phyloP scores from a whole-genome alignment of 2,329 filamentous ascomycete genomes.

The Chrysoporthe deuterocubensis region DNA sequence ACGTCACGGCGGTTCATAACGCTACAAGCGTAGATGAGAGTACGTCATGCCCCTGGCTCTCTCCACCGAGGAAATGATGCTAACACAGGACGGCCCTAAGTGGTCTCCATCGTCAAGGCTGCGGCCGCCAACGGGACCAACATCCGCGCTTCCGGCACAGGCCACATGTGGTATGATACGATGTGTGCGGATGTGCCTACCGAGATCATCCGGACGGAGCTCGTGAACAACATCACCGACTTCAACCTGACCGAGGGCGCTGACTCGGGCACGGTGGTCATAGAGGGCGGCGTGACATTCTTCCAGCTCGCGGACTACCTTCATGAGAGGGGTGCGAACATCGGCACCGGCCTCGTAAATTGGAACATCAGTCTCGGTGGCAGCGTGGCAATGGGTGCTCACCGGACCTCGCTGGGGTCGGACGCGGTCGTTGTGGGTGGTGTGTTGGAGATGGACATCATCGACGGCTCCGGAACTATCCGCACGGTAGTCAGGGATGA shows the following conservation, averaged over 20 bases:
- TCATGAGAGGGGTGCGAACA: slow-evolving; percentile 49
- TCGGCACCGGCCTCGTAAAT: slow-evolving; percentile 56
- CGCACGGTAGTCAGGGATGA: slow-evolving; percentile 47
- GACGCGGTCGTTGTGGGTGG: slow-evolving; percentile 55
- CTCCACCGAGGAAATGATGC: not conserved
- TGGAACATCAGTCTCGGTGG: slow-evolving; percentile 59
- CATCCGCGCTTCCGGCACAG: slow-evolving; percentile 53
- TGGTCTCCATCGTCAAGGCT: slow-evolving; percentile 44
- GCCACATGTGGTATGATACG: slow-evolving; percentile 58
- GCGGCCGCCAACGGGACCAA: slow-evolving; percentile 44
- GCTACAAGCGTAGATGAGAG: slow-evolving; percentile 49
- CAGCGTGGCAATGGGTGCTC: slow-evolving; percentile 56
- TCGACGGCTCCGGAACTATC: slow-evolving; percentile 51
- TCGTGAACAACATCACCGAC: slow-evolving; percentile 66
- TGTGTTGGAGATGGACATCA: slow-evolving; percentile 52
- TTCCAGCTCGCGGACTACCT: slow-evolving; percentile 55
- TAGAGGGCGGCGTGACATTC: slow-evolving; percentile 57
- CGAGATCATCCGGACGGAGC: slow-evolving; percentile 51
- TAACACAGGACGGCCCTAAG: slow-evolving; percentile 10
- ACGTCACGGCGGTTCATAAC: slow-evolving; percentile 50
- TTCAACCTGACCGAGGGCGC: slow-evolving; percentile 44
- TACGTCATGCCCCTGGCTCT: slow-evolving; percentile 29
- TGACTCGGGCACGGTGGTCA: slow-evolving; percentile 48
- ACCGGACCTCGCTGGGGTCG: slow-evolving; percentile 52
- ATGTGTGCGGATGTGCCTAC: slow-evolving; percentile 56